Conservation (phyloP, 73 alveolate genomes). For the Blepharisma japonicum region DNA sequence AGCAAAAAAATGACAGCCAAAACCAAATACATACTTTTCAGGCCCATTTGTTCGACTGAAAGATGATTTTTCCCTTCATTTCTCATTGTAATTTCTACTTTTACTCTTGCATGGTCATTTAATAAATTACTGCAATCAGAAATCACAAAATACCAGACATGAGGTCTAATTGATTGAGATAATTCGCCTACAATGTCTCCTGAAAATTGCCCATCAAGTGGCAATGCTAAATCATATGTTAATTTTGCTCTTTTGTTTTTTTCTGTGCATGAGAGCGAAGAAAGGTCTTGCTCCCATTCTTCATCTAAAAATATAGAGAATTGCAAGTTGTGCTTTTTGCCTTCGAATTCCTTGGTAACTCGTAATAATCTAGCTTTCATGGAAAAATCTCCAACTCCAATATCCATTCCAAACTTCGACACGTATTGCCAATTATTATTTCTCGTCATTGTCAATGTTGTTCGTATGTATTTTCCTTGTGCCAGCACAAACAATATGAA, state of each 20-base stretch:
- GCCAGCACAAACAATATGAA: not conserved
- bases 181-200: not conserved
- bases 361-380: not conserved
- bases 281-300: too few relatives aligned
- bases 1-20: not conserved
- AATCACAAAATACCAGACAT: slow-evolving; percentile 29
- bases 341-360: too few relatives aligned
- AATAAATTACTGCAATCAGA: slow-evolving; percentile 13
- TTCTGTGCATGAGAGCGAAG: too few relatives aligned
- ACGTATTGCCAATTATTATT: not conserved
- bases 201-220: too few relatives aligned
- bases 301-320: too few relatives aligned
- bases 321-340: too few relatives aligned
- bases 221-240: too few relatives aligned
- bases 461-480: not conserved
- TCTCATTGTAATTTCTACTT: not conserved
- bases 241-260: too few relatives aligned
- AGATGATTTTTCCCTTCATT: not conserved
- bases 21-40: not conserved
- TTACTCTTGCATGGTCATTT: not conserved
- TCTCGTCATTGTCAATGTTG: not conserved
- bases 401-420: not conserved
- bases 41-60: slow-evolving; percentile 23
- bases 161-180: slow-evolving; percentile 12
- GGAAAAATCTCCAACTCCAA: slow-evolving; percentile 17